These are phyloP conservation scores for Ophiostoma fasciatum DNA, from an alignment of 2,329 filamentous ascomycete genomes.

Conservation along the genomic window DNA sequence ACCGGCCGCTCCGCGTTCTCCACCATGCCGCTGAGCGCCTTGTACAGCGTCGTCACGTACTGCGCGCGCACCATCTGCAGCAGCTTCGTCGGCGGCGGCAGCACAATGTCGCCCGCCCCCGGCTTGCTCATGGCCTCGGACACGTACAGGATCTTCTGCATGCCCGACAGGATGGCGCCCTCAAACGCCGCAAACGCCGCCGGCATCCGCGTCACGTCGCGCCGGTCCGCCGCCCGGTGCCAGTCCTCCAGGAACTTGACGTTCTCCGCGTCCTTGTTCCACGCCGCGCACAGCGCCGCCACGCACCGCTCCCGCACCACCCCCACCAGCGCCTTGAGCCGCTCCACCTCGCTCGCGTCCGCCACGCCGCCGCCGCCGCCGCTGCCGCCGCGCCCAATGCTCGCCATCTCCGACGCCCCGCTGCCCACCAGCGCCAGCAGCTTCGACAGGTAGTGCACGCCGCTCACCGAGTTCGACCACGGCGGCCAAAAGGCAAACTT, in stretches of 20 bases:
- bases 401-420: conserved; percentile 73
- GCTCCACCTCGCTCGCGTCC: conserved; percentile 48
- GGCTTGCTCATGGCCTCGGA: conserved; percentile 68
- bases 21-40: conserved; percentile 86
- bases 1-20: conserved; percentile 78
- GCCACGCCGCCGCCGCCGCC: conserved; percentile 38
- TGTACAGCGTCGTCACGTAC: conserved; percentile 89
- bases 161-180: conserved; percentile 61
- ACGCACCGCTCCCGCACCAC: conserved; percentile 73
- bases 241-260: conserved; percentile 90
- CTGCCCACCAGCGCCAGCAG: conserved; percentile 73
- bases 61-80: conserved; percentile 82
- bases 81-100: conserved; percentile 72
- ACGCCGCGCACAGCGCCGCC: conserved; percentile 72
- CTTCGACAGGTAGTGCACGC: conserved; percentile 77
- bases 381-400: conserved; percentile 42
- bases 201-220: conserved; percentile 85
- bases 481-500: conserved; percentile 94
- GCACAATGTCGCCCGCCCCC: conserved; percentile 61
- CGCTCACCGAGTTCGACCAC: conserved; percentile 78
- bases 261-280: conserved; percentile 86
- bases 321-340: conserved; percentile 60
- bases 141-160: conserved; percentile 94
- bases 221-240: conserved; percentile 66
- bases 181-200: conserved; percentile 76